Evolutionary conservation across 2,329 filamentous ascomycete species (phyloP), one percentile per base, ranked within the genome.

Genomic region (Botryotinia calthae): DNA sequence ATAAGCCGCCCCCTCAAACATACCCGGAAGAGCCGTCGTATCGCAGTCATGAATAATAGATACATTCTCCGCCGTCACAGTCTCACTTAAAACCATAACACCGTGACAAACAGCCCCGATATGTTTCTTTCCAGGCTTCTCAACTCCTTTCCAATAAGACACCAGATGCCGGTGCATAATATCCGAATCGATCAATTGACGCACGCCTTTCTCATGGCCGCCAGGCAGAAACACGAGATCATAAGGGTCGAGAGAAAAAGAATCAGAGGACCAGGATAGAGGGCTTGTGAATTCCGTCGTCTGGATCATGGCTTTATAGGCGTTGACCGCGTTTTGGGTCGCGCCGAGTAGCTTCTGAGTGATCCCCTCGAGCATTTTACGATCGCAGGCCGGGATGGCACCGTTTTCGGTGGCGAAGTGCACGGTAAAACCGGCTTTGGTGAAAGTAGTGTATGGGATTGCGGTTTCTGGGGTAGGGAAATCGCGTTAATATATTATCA

Each of bases 81-180:
- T 81, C 66, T 84, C 81, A 25, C 84, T 82, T 5, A 88, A 80
- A 28, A 84, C 83, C 82, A 86, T 84, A 67, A 87, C 85, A 58
- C 86, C 86, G 77, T 88, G 86, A 75, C 86, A 87, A 5, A 87
- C 82, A 8, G 86, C 86, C 0, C 82, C 85, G 37, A 87, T 79
- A 5, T 81, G 81, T 75, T 86, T 87, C 2, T 76, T 80, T 25
- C 82, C 79, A 3, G 84, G 83, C 75, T 84, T 86, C 70, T 79
- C 80, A 0, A 86, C 86, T 72, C 81, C 75, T 10, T 85, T 85
- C 74, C 87, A 87, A 78, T 85, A 87, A 25, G 81, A 80, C 2
- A 81, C 81, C 5, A 87, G 76, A 18, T 85, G 82, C 44, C 76
- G 77, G 70, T 87, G 86, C 7, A 86, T 82, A 10, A 77, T 75